phyloP scores from a whole-genome alignment of 108 stramenopile species.

The Fragilaria crotonensis region DNA sequence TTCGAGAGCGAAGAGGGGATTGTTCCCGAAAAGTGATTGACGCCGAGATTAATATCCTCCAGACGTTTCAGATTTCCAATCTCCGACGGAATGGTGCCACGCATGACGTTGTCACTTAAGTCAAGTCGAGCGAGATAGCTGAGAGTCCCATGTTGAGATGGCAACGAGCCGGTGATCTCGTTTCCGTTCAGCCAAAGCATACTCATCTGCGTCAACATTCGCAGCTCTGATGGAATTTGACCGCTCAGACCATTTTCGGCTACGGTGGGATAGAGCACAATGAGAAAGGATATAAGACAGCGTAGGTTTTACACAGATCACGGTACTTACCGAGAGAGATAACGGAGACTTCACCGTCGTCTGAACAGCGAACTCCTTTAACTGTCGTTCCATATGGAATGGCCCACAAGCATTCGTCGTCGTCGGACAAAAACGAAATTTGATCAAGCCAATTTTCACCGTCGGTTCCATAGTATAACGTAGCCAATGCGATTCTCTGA shows the following conservation, averaged over 20 bases:
- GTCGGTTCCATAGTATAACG: conserved; percentile 30
- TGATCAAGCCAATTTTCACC: conserved; percentile 32
- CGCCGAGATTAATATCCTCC: conserved; percentile 10
- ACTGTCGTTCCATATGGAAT: neutral
- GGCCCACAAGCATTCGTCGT: conserved; percentile 28
- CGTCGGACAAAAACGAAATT: conserved; percentile 13
- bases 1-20: neutral
- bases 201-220: neutral
- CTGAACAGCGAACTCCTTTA: neutral
- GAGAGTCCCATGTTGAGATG: neutral
- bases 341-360: neutral
- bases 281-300: neutral
- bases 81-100: conserved; percentile 17
- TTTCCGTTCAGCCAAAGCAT: neutral
- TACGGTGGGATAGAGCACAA: neutral
- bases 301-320: neutral
- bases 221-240: neutral
- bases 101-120: conserved; percentile 15
- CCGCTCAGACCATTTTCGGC: neutral
- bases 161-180: neutral
- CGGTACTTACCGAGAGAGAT: neutral
- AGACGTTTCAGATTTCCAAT: conserved; percentile 9
- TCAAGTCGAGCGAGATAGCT: conserved; percentile 7
- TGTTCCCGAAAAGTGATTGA: conserved; percentile 5
- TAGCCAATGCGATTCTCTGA: conserved; percentile 30